A percentile compares a stretch with the other conserved stretches of the same genome.
Conservation (phyloP, 139 green algal species). For the Marvania coccoides region DNA sequence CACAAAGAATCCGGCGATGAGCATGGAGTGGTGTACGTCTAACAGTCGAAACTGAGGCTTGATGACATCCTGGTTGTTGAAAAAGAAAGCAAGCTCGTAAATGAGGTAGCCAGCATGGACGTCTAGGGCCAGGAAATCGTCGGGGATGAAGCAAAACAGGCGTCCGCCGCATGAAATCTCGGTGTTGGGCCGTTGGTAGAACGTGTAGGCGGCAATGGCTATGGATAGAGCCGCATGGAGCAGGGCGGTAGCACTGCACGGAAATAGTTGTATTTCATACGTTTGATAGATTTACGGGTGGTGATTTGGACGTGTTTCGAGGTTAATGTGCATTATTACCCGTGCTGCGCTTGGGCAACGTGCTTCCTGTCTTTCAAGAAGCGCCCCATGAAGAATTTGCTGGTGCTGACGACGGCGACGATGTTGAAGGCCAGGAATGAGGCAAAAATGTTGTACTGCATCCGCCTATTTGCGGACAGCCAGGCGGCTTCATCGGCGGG, state of each 20-base stretch:
- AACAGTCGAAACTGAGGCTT: neutral
- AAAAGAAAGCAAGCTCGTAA: conserved; percentile 3
- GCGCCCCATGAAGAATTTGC: no score
- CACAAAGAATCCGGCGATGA: neutral
- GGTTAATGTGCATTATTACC: no score
- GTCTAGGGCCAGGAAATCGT: neutral
- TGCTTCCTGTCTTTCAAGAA: no score
- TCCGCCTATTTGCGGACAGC: neutral
- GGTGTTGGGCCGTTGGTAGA: no score
- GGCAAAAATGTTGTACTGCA: neutral
- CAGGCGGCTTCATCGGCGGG: neutral
- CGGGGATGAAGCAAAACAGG: neutral
- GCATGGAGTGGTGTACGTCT: neutral
- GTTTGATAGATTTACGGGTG: no score
- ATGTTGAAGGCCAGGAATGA: conserved; percentile 3
- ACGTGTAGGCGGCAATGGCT: neutral
- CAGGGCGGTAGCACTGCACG: neutral
- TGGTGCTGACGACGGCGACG: neutral
- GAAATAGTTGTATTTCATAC: no score
- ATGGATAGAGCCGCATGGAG: conserved; percentile 1
- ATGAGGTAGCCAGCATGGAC: conserved; percentile 12
- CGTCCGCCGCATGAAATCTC: neutral
- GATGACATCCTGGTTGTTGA: neutral
- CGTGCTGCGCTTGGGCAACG: neutral
- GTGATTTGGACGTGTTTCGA: no score